Evolutionary conservation across 306 rosid species (phyloP).

Genomic region (Carpinus fangiana): DNA sequence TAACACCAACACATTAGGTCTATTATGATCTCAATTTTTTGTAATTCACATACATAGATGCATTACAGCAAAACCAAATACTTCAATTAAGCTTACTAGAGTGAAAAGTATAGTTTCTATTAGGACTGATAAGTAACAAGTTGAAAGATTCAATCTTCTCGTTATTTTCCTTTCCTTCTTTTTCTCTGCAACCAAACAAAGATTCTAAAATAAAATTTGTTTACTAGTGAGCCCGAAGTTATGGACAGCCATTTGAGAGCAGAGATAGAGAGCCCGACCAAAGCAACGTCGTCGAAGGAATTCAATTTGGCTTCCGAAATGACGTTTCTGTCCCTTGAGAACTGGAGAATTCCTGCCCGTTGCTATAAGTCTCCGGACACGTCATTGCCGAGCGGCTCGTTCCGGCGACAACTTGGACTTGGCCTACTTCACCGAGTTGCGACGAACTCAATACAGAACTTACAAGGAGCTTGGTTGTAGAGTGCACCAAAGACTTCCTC

Average conservation of each 20-base stretch:
- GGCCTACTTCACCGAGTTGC: slow-evolving; percentile 7
- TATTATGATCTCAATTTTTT: not conserved
- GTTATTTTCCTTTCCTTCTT: not conserved
- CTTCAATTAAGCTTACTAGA: not conserved
- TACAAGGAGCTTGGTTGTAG: slow-evolving; percentile 60
- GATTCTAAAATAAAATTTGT: not conserved
- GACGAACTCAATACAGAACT: slow-evolving; percentile 48
- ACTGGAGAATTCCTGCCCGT: slow-evolving; percentile 67
- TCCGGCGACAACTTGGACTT: slow-evolving; percentile 13
- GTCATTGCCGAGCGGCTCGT: not conserved
- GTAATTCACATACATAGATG: not conserved
- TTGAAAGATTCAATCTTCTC: not conserved
- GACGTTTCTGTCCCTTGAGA: slow-evolving; percentile 24
- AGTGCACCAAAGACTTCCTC: slow-evolving; percentile 73
- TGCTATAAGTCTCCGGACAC: slow-evolving; percentile 25
- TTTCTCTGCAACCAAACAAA: slow-evolving; percentile 9
- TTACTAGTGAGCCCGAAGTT: slow-evolving; percentile 69
- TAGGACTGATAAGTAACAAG: not conserved
- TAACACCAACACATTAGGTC: too few relatives aligned
- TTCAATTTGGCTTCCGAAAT: slow-evolving; percentile 27
- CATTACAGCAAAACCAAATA: not conserved
- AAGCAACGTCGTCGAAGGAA: slow-evolving; percentile 62
- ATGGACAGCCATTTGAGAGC: slow-evolving; percentile 62
- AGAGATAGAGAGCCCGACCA: slow-evolving; percentile 64
- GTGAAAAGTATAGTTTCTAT: not conserved